Base-by-base conservation (phyloP, 1,139 yeast species). In the Candida anutae region DNA sequence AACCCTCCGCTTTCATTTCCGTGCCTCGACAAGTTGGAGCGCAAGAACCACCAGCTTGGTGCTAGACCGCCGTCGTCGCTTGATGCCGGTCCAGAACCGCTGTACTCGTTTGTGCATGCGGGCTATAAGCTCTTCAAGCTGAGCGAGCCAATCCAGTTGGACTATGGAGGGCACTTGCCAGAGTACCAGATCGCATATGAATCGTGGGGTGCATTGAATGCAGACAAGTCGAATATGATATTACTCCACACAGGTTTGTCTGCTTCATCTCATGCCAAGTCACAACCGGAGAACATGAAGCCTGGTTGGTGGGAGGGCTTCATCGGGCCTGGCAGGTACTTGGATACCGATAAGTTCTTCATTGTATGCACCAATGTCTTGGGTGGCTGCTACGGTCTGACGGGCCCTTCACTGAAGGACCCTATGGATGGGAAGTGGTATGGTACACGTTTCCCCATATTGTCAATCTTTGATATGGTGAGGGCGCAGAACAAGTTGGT, bases 231-330 rank as follows among this genome's bases (percentile, higher is more conserved):
- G 12, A 87, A 87, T 48, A 82, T 87, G 11, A 70, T 87, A 16
- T 61, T 88, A 21, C 58, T 87, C 6, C 96, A 87, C 46, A 88
- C 97, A 0, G 97, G 97, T 1, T 65, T 87, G 19, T 83, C 94
- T 0, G 95, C 96, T 0, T 82, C 94, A 0, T 83, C 95, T 1
- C 97, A 87, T 54, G 97, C 95, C n/a, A 82, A 74, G 44, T 82
- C 95, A 3, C 94, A 84, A 37, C 61, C 68, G 0, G 62, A 69
- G 21, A 87, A 87, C 49, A 50, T 72, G 3, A 73, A 73, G 38
- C 75, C 77, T 5, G 97, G 97, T 8, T 87, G 97, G 97, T 87
- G 97, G 97, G 96, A 87, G 46, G 69, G 76, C 31, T 87, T 87
- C 50, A 85, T 87, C 33, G 97, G 97, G 0, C 81, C 94, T 0